Conservation (phyloP, 2,329 filamentous ascomycete species). For the Graphilbum ipis-grandicollis region DNA sequence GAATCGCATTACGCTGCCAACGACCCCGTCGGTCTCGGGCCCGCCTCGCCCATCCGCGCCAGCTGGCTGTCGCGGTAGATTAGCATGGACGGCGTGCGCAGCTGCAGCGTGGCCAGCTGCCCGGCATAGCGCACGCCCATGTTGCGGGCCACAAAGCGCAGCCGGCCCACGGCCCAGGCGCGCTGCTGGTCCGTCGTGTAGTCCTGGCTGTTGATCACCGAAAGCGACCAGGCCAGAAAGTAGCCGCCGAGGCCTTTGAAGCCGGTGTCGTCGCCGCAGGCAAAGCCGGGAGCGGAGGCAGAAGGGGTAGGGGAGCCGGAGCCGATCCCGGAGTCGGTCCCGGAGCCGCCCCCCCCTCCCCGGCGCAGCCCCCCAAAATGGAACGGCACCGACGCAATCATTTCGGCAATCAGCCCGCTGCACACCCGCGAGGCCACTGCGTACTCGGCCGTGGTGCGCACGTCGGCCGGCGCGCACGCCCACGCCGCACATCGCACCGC, state of each 20-base stretch:
- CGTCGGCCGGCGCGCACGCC: constrained; percentile 42
- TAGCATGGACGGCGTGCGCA: constrained; percentile 45
- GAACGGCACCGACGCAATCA: constrained; percentile 44
- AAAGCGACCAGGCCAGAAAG: constrained; percentile 41
- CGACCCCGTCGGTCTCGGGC: no score
- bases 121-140: constrained; percentile 40
- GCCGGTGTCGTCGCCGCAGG: constrained; percentile 29
- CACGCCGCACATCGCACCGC: constrained; percentile 43
- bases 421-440: constrained; percentile 33
- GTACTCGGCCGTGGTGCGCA: constrained; percentile 45
- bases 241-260: constrained; percentile 39
- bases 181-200: constrained; percentile 41
- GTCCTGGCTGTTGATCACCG: constrained; percentile 35
- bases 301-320: neutral
- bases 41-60: no score
- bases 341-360: constrained; percentile 11
- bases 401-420: constrained; percentile 36
- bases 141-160: constrained; percentile 35
- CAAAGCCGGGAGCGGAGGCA: constrained; percentile 16
- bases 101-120: constrained; percentile 32
- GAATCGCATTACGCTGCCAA: no score
- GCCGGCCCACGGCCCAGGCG: constrained; percentile 33
- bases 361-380: constrained; percentile 41
- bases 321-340: constrained; percentile 1
- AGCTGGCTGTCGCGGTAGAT: constrained; percentile 35